Base-by-base conservation (phyloP, 2,329 filamentous ascomycete genomes). In the Madurella fahalii region DNA sequence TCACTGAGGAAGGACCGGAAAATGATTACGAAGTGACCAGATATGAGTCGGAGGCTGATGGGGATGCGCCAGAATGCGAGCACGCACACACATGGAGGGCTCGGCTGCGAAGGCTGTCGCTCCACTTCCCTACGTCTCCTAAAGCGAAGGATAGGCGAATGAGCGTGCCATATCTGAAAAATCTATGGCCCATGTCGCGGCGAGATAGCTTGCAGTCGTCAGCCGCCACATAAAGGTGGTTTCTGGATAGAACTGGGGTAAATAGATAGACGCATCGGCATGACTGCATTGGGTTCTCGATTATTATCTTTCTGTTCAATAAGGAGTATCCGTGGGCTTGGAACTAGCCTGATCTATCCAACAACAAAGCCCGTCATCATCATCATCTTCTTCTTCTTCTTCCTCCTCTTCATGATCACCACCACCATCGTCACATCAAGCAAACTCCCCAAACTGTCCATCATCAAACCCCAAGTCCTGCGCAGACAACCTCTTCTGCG, bases 381-480 rank as follows among this genome's bases (percentile, higher is more conserved):
- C n/a, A n/a, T n/a, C n/a, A n/a, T n/a, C n/a, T n/a, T n/a, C n/a
- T n/a, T n/a, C n/a, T n/a, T n/a, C n/a, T n/a, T n/a, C n/a, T n/a
- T n/a, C n/a, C n/a, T n/a, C n/a, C n/a, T n/a, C n/a, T n/a, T n/a
- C n/a, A n/a, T n/a, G n/a, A 40, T 40, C 18, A 16, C 9, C n/a
- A 43, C 25, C 41, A 40, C 17, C 30, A 50, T 41, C 50, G 16
- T 40, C 41, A 42, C 45, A 32, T 64, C 53, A 84, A 46, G 80
- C 80, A 73, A 95, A 95, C 71, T 95, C 90, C 17, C 89, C 90
- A 79, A 91, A 92, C 66, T 93, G 87, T 1, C 90, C 90, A 68
- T 95, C 89, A 65, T 95, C 90, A 64, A 94, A 94, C 0, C 89
- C 89, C 60, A 93, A 65, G 55, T 90, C 85, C 65, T 85, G 75